Base-by-base conservation (phyloP, 2,329 filamentous ascomycete genomes). In the Emergomyces pasteurianus region DNA sequence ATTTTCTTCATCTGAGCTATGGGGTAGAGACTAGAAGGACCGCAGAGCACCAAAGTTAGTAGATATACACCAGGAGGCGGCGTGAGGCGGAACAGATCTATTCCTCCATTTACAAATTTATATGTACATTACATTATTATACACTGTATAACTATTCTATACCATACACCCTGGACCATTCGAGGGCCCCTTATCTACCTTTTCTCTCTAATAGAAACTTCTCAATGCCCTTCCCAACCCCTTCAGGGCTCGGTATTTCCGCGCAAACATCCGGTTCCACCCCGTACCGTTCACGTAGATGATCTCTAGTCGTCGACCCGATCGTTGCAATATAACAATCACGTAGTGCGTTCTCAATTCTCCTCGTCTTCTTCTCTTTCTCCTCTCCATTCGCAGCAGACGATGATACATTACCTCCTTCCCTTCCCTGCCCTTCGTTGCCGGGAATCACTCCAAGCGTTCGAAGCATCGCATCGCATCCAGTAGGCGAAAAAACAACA, bases 231-330 rank as follows among this genome's bases (percentile, higher is more conserved):
- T 84, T 78, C 65, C 83, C 79, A 1, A 97, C 77, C 0, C 92
- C 92, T 68, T 92, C 85, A 0, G 92, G 89, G 71, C 84, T 95
- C 1, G 94, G 94, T 68, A 81, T 86, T 68, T 83, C 83, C 1
- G 94, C 89, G 73, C 88, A 95, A n/a, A 79, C 76, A 69, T 81
- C 76, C 4, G 77, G 71, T 61, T 75, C 72, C 63, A 80, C 74
- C 23, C 72, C 75, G 67, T 74, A 77, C 26, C 71, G 70, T 43
- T 64, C 65, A 8, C 67, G 64, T 59, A 99, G 75, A 74, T 90
- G 86, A 66, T 91, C 85, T 64, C 86, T 81, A 12, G 94, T 99
- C 21, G 94, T 99, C 14, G 94, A 92, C 0, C 94, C 94, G 73
- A 99, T 99, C 0, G 92, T 95, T 16, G 87, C 90, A 63, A 97